A percentile compares a stretch with the other conserved stretches of the same genome.
Evolutionary conservation across 257 asterid genomes (phyloP).

Genomic region (Oldenlandia corymbosa): DNA sequence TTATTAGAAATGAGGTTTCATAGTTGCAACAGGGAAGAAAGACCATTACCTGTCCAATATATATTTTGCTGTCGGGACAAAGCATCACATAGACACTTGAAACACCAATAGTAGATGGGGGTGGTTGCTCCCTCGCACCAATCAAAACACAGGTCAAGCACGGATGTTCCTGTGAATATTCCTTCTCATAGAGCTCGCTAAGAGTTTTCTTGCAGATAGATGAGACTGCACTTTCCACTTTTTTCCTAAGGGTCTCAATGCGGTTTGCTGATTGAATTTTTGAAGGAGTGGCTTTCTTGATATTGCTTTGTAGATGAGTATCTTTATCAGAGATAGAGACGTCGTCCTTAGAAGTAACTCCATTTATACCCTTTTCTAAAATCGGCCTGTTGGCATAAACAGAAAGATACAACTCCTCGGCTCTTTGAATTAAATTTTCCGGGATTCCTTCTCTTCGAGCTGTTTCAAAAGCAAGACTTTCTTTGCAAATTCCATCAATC

Average conservation of each 20-base stretch:
- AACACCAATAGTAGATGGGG: slow-evolving; percentile 86
- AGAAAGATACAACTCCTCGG: slow-evolving; percentile 63
- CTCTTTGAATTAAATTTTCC: slow-evolving; percentile 53
- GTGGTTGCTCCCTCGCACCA: slow-evolving; percentile 80
- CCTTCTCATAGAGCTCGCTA: slow-evolving; percentile 32
- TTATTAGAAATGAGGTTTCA: background rate
- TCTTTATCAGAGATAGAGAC: slow-evolving; percentile 16
- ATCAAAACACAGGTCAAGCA: slow-evolving; percentile 46
- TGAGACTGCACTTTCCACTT: slow-evolving; percentile 49
- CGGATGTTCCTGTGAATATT: slow-evolving; percentile 23
- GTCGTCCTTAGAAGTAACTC: slow-evolving; percentile 12
- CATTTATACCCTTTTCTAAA: slow-evolving; percentile 11
- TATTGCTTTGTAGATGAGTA: slow-evolving; percentile 17
- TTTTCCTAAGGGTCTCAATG: slow-evolving; percentile 29
- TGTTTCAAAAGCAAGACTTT: slow-evolving; percentile 96
- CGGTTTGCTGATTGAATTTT: slow-evolving; percentile 19
- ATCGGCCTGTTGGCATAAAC: slow-evolving; percentile 35
- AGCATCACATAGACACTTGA: slow-evolving; percentile 82
- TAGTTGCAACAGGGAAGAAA: background rate
- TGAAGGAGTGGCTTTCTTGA: slow-evolving; percentile 19
- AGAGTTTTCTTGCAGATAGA: slow-evolving; percentile 41
- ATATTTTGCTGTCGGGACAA: slow-evolving; percentile 63
- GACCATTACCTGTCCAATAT: slow-evolving; percentile 77
- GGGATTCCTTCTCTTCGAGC: slow-evolving; percentile 93
- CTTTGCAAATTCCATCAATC: slow-evolving; percentile 82